Base-by-base conservation (phyloP, 2,329 filamentous ascomycete genomes). In the Paecilomyces variotii region DNA sequence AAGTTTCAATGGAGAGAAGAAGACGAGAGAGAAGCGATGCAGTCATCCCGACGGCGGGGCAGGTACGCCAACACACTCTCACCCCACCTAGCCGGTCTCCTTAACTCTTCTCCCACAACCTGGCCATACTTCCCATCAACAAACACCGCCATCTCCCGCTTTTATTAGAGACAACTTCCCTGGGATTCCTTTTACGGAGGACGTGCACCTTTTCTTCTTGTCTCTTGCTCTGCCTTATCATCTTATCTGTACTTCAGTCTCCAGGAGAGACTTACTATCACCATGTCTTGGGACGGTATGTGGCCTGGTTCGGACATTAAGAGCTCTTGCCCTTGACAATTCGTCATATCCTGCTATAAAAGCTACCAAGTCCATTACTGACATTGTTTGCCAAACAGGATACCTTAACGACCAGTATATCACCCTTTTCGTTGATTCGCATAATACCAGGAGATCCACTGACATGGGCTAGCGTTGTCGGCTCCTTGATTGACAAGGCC, bases 401-500 rank as follows among this genome's bases (percentile, higher is more conserved):
- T 59, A 57, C 45, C 24, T 60, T 55, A 55, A 32, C 26, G 19
- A 55, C 35, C 30, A 58, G 59, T 60, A 58, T 19, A 39, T 39
- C 28, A 34, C 25, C 56, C 19, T 19, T 30, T 19, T 53, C 50
- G 19, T 53, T 25, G 30, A 25, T 10, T 25, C 19, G 11, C 11
- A 39, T 34, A 27, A 24, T 30, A 35, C 7, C 32, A 19, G 10
- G 26, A 24, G 14, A n/a, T 35, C 27, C 26, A 30, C 39, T 50
- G 28, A 50, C 52, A 12, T 53, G 12, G 28, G 27, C 67, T 72
- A 96, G 91, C 84, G 85, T 96, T 69, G 84, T 95, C 71, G 87
- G 82, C 68, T 87, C 87, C 70, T 87, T 92, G 74, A 78, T 96
- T 71, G 88, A 94, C 80, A 87, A 91, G 80, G 91, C 84, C 69